These are phyloP conservation scores for Phytopythium vexans DNA, from an alignment of 352 stramenopile genomes.

Conservation along the genomic window DNA sequence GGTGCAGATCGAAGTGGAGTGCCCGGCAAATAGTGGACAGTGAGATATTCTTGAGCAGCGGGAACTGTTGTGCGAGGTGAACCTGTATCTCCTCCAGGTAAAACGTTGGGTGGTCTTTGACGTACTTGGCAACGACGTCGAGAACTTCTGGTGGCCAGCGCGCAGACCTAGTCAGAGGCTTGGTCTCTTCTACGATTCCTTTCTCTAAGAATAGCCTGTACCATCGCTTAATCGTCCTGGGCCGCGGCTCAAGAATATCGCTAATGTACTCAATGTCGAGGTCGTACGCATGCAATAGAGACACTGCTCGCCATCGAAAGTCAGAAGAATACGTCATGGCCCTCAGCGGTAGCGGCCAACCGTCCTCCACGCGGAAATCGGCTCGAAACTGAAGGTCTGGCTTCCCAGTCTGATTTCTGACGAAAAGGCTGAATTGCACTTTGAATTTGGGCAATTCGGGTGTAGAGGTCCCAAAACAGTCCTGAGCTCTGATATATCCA, in stretches of 20 bases:
- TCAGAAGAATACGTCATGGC: slow-evolving; percentile 7
- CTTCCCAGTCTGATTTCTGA: no score
- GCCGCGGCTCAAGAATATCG: slow-evolving; percentile 8
- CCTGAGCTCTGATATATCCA: no score
- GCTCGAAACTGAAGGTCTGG: no score
- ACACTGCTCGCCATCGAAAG: slow-evolving; percentile 3
- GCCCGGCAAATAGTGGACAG: slow-evolving; percentile 11
- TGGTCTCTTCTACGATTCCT: background rate
- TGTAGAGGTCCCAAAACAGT: no score
- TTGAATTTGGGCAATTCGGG: no score
- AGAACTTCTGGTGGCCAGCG: slow-evolving; percentile 5
- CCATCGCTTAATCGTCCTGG: slow-evolving; percentile 3
- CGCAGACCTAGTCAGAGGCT: background rate
- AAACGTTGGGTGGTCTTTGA: slow-evolving; percentile 5
- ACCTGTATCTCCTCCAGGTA: slow-evolving; percentile 11
- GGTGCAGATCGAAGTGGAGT: slow-evolving; percentile 13
- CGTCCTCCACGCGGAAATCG: no score
- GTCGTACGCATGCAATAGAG: slow-evolving; percentile 11
- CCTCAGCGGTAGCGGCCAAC: no score
- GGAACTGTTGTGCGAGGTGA: no score
- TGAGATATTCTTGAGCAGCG: slow-evolving; percentile 8
- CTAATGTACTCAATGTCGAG: slow-evolving; percentile 7
- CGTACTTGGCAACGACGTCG: slow-evolving; percentile 1
- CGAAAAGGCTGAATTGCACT: no score
- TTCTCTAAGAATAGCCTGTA: slow-evolving; percentile 7